These are phyloP conservation scores for Saccharum spontaneum DNA, from an alignment of 176 grass and related monocot genomes.

Conservation along the genomic window DNA sequence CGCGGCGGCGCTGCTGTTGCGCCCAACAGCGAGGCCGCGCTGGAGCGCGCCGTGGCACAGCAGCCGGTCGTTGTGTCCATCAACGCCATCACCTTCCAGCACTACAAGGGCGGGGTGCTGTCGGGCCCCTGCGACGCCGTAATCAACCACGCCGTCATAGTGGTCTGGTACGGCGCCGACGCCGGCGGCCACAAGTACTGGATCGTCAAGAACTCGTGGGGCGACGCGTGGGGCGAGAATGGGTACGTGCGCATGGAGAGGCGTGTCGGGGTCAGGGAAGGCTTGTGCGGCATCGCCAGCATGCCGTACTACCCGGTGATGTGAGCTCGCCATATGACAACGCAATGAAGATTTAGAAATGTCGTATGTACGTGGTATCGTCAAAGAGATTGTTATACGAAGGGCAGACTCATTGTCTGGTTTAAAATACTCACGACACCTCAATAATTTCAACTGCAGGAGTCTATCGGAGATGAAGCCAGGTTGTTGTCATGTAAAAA, in stretches of 20 bases:
- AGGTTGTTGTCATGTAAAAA: background rate
- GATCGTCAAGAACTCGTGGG: slow-evolving; percentile 40
- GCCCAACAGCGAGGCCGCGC: slow-evolving; percentile 9
- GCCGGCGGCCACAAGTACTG: background rate
- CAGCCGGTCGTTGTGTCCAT: slow-evolving; percentile 35
- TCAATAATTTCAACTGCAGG: background rate
- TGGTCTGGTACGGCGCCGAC: slow-evolving; percentile 26
- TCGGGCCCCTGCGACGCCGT: background rate
- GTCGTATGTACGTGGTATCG: background rate
- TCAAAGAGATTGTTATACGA: background rate
- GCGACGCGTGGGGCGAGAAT: background rate
- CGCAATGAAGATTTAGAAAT: background rate
- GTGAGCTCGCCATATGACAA: background rate
- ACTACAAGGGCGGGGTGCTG: slow-evolving; percentile 30
- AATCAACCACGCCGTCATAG: background rate
- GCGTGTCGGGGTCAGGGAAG: background rate
- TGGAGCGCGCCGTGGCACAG: slow-evolving; percentile 31
- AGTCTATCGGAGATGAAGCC: background rate
- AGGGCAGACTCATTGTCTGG: background rate
- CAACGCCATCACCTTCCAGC: background rate
- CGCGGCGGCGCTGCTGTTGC: background rate
- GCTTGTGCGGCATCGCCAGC: slow-evolving; percentile 13
- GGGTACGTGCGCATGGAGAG: slow-evolving; percentile 13
- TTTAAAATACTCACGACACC: background rate
- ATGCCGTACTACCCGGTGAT: background rate